These are phyloP conservation scores for Exophiala sp. DNA, from an alignment of 2,329 filamentous ascomycete species.

Conservation along the genomic window DNA sequence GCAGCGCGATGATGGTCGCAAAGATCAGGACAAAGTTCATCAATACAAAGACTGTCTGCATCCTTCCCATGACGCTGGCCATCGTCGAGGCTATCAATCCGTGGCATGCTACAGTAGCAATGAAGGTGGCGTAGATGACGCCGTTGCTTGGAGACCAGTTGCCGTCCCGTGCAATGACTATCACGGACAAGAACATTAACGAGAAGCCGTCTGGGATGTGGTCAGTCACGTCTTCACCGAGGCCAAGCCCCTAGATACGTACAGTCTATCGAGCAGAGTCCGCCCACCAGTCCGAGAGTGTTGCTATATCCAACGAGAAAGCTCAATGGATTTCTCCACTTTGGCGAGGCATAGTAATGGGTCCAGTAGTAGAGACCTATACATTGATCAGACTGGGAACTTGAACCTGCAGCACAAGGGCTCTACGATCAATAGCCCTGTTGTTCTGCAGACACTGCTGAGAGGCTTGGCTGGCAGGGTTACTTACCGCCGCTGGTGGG, in stretches of 20 bases:
- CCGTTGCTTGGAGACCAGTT: conserved; percentile 52
- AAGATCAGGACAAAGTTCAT: conserved; percentile 53
- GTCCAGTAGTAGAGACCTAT: conserved; percentile 53
- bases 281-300: conserved; percentile 55
- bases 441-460: neutral
- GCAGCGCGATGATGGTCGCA: conserved; percentile 53
- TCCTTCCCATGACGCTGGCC: conserved; percentile 53
- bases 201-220: conserved; percentile 42
- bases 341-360: conserved; percentile 53
- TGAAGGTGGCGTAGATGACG: conserved; percentile 53
- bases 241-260: conserved; percentile 12
- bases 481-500: conserved; percentile 48
- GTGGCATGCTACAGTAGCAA: conserved; percentile 50
- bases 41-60: conserved; percentile 52
- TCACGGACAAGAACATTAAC: conserved; percentile 54
- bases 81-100: conserved; percentile 50
- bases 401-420: neutral
- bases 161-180: conserved; percentile 53
- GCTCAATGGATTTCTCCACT: conserved; percentile 52
- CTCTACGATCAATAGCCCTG: too few species aligned
- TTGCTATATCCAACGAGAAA: conserved; percentile 59
- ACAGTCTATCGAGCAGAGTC: conserved; percentile 57
- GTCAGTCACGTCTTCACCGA: conserved; percentile 16
- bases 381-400: neutral
- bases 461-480: too few species aligned